Conservation (phyloP, 163 green algal genomes). For the Trebouxiophyceae sp. region DNA sequence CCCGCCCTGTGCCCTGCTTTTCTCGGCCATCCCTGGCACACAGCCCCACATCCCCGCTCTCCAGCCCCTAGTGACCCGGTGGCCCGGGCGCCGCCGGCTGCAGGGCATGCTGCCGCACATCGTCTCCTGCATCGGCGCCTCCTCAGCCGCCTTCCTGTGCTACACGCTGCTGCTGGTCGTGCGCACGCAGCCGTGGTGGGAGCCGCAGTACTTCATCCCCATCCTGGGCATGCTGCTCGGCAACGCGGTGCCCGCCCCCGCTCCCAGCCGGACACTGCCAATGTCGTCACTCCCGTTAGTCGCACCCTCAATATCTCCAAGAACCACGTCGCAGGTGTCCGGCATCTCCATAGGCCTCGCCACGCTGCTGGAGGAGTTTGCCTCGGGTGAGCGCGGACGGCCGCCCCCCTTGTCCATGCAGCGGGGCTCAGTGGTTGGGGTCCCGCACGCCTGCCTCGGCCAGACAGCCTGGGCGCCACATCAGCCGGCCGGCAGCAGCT, state of each 20-base stretch:
- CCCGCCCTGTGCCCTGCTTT: too few species aligned
- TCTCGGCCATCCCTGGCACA: too few species aligned
- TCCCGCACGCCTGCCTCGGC: too few species aligned
- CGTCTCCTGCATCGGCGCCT: constrained; percentile 24
- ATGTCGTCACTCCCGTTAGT: too few species aligned
- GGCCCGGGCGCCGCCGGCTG: neutral
- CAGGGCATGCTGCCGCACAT: constrained; percentile 34
- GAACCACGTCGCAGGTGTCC: too few species aligned
- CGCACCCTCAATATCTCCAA: too few species aligned
- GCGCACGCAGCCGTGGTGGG: constrained; percentile 45
- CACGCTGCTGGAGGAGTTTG: constrained; percentile 67
- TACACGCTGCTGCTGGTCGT: constrained; percentile 47
- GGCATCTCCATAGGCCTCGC: constrained; percentile 64
- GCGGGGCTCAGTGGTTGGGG: too few species aligned
- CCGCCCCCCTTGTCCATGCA: too few species aligned
- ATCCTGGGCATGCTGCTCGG: constrained; percentile 79
- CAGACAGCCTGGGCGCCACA: too few species aligned
- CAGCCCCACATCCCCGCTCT: neutral
- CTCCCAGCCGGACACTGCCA: too few species aligned
- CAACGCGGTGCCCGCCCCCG: too few species aligned
- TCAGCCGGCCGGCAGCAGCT: too few species aligned
- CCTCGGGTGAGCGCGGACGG: constrained; percentile 27
- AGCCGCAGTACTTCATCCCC: constrained; percentile 75
- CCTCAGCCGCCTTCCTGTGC: constrained; percentile 23
- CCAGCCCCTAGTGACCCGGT: neutral